Base-by-base conservation (phyloP, 805 yeast genomes). In the Candida argentea region DNA sequence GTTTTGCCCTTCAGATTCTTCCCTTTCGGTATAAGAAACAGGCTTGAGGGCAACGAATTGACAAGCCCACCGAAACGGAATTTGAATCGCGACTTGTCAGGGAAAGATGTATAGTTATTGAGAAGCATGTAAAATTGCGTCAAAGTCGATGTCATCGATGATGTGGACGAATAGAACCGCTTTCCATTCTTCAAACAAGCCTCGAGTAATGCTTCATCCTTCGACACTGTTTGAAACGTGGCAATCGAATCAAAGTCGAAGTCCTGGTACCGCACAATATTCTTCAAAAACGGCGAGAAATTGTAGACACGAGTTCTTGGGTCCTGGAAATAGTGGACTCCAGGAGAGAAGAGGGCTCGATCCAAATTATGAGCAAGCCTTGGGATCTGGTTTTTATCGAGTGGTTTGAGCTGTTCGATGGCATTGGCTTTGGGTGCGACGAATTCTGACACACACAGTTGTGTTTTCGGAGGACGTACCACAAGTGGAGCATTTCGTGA, bases 301-400 rank as follows among this genome's bases (percentile, higher is more conserved):
- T 85, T 83, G 50, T 65, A 76, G 2, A 74, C 76, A 26, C 76
- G 63, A 0, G 94, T 73, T 34, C 95, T 62, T 12, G 86, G 77
- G 52, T 87, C 95, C 43, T 73, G 74, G 18, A 82, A 50, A 34
- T 69, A 76, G 40, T 86, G 94, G 2, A 83, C 77, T 69, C 93
- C 48, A 0, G 95, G 95, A 17, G 79, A 75, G 47, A 80, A 83
- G 8, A 89, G 53, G 0, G 80, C 86, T 23, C 80, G 57, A 20
- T 80, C 78, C 12, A 91, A 62, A 27, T 67, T 69, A 42, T 81
- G 85, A 6, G 74, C 68, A 21, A 89, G 53, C 11, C 39, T 45
- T 0, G 95, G 87, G 28, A 77, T 48, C 16, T 48, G 39, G 5
- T 37, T 35, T 5, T 34, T 36, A 9, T 50, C 43, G 9, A 52